Base-by-base conservation (phyloP, 495 filamentous ascomycete species). In the Amorphotheca resinae region DNA sequence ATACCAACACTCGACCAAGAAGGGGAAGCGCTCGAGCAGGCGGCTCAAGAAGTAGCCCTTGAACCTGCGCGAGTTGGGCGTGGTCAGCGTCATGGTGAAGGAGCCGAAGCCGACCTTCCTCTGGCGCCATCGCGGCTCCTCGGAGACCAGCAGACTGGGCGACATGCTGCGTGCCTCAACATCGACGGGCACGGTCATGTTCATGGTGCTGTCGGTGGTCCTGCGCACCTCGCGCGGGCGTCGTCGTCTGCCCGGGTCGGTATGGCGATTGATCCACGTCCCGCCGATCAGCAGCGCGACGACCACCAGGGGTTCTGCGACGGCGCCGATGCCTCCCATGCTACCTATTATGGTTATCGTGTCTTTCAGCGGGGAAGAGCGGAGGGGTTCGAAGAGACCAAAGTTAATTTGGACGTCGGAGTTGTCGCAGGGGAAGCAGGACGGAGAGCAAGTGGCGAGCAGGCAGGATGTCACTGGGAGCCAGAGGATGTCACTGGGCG, bases 1-100 rank as follows among this genome's bases (percentile, higher is more conserved):
- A 51, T 89, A 88, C 68, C 80, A 87, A 52, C 79, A 79, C 59
- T 89, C 84, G 17, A 80, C 73, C 21, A 88, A 56, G 51, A 89
- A 89, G 9, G 84, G 84, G 40, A 83, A 73, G 47, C 74, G 77
- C 26, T 69, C 63, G 5, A 89, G 64, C 17, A 86, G 44, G 1
- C 76, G 62, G 58, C 72, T 76, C 22, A 77, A 56, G 9, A 75
- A 54, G 26, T 69, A 63, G 21, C 67, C 61, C 44, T 68, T 64
- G 41, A 77, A 79, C 5, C 67, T 57, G 12, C 51, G 53, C 1
- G 72, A 77, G 46, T 76, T 72, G 11, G 74, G 74, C n/a, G 70
- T 67, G 7, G 58, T 59, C n/a, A 76, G 64, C 1, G 41, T 43
- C 20, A 21, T 43, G 18, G 20, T 41, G 12, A 39, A 5, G 7